These are phyloP conservation scores for Basidioascus undulatus DNA, from an alignment of 768 basidiomycete species.

Conservation along the genomic window DNA sequence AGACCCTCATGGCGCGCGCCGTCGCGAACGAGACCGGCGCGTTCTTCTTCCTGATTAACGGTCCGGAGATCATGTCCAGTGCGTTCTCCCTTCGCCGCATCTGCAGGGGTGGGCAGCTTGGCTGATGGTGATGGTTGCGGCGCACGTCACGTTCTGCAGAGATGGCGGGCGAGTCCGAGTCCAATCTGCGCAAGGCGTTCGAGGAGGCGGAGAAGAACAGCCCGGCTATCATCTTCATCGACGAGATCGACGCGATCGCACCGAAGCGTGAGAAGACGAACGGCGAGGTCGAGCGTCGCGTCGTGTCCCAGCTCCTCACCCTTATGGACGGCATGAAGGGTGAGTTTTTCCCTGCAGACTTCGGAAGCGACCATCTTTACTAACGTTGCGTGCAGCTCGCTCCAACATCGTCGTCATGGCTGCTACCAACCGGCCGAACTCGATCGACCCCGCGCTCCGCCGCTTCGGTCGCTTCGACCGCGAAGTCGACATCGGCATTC, in stretches of 20 bases:
- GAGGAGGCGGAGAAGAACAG: conserved; percentile 99
- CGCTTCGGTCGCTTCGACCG: conserved; percentile 99
- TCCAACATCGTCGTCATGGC: conserved; percentile 99
- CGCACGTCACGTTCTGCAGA: too few species aligned
- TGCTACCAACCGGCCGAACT: conserved; percentile 95
- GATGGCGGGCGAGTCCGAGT: conserved; percentile 98
- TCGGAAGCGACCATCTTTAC: too few species aligned
- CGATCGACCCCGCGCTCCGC: conserved; percentile 92
- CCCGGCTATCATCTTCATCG: conserved; percentile 98
- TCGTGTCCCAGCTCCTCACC: conserved; percentile 91
- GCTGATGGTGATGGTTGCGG: too few species aligned
- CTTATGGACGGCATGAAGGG: conserved; percentile 99
- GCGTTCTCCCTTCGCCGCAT: too few species aligned
- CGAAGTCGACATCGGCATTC: conserved; percentile 97
- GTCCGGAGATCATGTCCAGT: conserved; percentile 99
- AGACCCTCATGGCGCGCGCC: conserved; percentile 97
- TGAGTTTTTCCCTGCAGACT: too few species aligned
- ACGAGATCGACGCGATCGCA: conserved; percentile 97
- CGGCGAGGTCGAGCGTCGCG: conserved; percentile 97
- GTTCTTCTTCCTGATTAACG: conserved; percentile 99
- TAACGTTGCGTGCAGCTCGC: conserved; percentile 56
- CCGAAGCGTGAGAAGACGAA: conserved; percentile 99
- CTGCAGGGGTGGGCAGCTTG: too few species aligned
- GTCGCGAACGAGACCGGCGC: conserved; percentile 99
- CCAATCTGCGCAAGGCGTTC: conserved; percentile 91